phyloP scores from a whole-genome alignment of 2,329 filamentous ascomycete species.

The Apiospora saccharicola region DNA sequence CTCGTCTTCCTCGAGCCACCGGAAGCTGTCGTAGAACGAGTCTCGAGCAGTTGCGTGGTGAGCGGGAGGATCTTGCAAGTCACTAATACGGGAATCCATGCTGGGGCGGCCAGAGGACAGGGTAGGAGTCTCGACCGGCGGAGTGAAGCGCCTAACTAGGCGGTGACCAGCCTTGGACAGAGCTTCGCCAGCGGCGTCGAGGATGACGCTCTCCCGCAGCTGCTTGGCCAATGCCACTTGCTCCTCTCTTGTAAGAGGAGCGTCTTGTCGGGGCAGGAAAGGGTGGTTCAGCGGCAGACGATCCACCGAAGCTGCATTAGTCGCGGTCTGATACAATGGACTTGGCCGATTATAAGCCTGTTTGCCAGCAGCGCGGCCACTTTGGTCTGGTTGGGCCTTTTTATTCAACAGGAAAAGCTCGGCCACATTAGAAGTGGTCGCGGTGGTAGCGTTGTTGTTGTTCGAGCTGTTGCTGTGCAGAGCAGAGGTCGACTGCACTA shows the following conservation, averaged over 20 bases:
- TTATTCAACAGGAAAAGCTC: conserved; percentile 23
- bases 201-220: conserved; percentile 57
- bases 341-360: conserved; percentile 2
- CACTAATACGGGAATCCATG: conserved; percentile 37
- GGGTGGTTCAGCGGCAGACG: conserved; percentile 68
- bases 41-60: conserved; percentile 51
- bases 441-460: conserved; percentile 15
- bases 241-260: conserved; percentile 74
- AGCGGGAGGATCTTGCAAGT: conserved; percentile 36
- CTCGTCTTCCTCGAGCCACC: conserved; percentile 77
- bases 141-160: conserved; percentile 43
- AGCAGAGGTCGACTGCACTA: conserved; percentile 55
- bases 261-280: conserved; percentile 68
- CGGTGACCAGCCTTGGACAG: conserved; percentile 53
- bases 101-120: conserved; percentile 38
- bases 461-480: conserved; percentile 29
- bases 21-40: conserved; percentile 71
- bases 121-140: conserved; percentile 40
- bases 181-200: conserved; percentile 63
- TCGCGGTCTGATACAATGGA: background rate
- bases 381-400: background rate
- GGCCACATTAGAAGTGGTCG: conserved; percentile 25
- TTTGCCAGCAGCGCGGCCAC: background rate
- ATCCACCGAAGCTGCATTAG: conserved; percentile 47
- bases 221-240: conserved; percentile 63